Percentiles rank a stretch among this genome's conserved stretches.
Evolutionary conservation across 106 monocot genomes (phyloP).

Genomic region (Acorus calamus): DNA sequence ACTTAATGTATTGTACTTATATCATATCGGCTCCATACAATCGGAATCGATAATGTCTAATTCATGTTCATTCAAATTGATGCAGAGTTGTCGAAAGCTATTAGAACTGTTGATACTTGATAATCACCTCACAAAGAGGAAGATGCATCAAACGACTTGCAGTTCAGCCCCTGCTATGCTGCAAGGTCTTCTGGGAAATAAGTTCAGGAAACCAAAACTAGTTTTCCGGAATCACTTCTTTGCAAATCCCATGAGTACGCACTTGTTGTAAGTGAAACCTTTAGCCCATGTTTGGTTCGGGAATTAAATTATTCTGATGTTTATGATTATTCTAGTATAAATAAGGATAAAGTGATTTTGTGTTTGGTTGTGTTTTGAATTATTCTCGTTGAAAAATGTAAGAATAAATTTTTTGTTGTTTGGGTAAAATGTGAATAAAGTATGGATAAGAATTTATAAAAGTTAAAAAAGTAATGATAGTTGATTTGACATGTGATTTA

Average conservation of each 20-base stretch:
- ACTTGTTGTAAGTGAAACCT: constrained; percentile 23
- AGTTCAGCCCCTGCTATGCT: constrained; percentile 35
- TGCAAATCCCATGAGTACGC: constrained; percentile 70
- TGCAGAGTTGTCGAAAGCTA: constrained; percentile 68
- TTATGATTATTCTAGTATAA: too few species aligned
- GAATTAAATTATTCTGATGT: too few species aligned
- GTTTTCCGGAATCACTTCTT: constrained; percentile 57
- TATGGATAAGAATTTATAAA: too few species aligned
- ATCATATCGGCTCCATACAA: neutral
- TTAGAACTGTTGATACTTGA: constrained; percentile 54
- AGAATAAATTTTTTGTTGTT: too few species aligned
- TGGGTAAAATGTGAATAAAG: too few species aligned
- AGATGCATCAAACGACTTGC: constrained; percentile 31
- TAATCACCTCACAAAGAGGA: constrained; percentile 42
- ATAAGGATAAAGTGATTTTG: too few species aligned
- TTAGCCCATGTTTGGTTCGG: too few species aligned
- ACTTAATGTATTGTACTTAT: neutral
- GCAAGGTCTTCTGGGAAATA: constrained; percentile 22
- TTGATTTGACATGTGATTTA: too few species aligned
- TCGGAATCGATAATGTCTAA: neutral
- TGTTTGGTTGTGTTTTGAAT: too few species aligned
- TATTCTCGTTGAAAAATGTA: too few species aligned
- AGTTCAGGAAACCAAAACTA: constrained; percentile 10
- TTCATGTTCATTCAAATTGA: neutral
- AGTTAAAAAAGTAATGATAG: too few species aligned